phyloP scores from a whole-genome alignment of 148 eudicot species.

The Oxyria digyna region DNA sequence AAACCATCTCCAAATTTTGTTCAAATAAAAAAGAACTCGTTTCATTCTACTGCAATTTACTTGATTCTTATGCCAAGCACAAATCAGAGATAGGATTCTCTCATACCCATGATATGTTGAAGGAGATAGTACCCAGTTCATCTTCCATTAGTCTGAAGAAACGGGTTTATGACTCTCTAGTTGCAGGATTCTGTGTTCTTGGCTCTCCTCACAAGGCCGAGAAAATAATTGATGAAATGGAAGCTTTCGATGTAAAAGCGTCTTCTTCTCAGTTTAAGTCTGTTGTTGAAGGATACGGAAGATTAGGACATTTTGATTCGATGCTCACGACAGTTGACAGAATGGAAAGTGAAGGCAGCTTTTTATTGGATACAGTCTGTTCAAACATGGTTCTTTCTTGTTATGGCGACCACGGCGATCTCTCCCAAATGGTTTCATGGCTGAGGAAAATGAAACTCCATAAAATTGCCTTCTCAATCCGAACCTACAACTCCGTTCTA shows the following conservation, averaged over 20 bases:
- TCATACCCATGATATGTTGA: constrained; percentile 19
- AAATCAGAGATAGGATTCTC: constrained; percentile 36
- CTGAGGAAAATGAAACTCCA: constrained; percentile 32
- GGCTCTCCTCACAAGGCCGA: constrained; percentile 58
- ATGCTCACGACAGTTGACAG: constrained; percentile 40
- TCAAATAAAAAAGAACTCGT: constrained; percentile 42
- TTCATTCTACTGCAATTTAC: constrained; percentile 47
- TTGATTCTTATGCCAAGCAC: constrained; percentile 38
- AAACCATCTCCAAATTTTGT: constrained; percentile 24
- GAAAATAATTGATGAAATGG: constrained; percentile 40
- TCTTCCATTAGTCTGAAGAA: constrained; percentile 25
- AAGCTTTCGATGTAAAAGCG: constrained; percentile 31
- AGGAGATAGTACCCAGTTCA: constrained; percentile 23
- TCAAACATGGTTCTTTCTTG: constrained; percentile 80
- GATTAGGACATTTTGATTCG: constrained; percentile 44
- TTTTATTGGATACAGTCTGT: constrained; percentile 46
- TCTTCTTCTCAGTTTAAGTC: constrained; percentile 51
- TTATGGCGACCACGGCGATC: constrained; percentile 44
- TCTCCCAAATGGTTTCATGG: constrained; percentile 52
- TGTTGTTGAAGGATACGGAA: constrained; percentile 62
- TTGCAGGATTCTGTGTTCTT: constrained; percentile 47
- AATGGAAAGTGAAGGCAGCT: constrained; percentile 51
- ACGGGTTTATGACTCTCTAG: constrained; percentile 35
- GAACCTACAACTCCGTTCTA: constrained; percentile 62
- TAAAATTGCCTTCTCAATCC: constrained; percentile 33